Percentiles rank a stretch among this genome's conserved stretches.
Conservation (phyloP, 1,284 basidiomycete genomes). For the Boletellus deceptivus region DNA sequence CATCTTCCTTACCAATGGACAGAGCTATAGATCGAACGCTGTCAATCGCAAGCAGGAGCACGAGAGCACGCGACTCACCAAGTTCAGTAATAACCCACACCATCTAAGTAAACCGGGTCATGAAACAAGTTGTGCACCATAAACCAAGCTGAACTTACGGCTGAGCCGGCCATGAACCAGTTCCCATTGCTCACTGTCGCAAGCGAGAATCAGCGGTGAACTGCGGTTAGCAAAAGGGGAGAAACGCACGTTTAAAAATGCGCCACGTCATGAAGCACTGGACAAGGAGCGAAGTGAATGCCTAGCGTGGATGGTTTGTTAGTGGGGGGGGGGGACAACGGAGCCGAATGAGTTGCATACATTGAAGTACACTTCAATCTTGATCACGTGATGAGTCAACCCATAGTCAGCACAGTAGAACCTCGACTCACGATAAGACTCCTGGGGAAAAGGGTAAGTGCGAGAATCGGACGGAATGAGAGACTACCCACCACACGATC, state of each 20-base stretch:
- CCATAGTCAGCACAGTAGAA: not conserved
- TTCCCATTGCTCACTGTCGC: slow-evolving; percentile 30
- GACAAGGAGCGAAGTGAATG: slow-evolving; percentile 36
- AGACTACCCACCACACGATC: slow-evolving; percentile 45
- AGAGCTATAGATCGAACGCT: slow-evolving; percentile 8
- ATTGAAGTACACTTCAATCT: slow-evolving; percentile 40
- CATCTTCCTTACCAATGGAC: slow-evolving; percentile 12
- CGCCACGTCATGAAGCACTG: slow-evolving; percentile 35
- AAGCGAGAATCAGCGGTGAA: not conserved
- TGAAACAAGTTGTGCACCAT: not conserved
- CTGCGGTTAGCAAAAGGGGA: not conserved
- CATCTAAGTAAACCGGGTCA: slow-evolving; percentile 9
- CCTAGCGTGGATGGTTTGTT: slow-evolving; percentile 11
- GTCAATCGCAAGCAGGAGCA: slow-evolving; percentile 2
- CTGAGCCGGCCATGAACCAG: not conserved
- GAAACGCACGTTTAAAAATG: slow-evolving; percentile 26
- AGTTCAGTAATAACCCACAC: slow-evolving; percentile 49
- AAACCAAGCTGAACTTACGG: slow-evolving; percentile 8
- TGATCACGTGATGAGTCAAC: slow-evolving; percentile 1
- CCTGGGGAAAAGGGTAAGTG: slow-evolving; percentile 31
- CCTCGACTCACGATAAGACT: slow-evolving; percentile 42
- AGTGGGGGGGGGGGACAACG: not conserved
- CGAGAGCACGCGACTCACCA: slow-evolving; percentile 34
- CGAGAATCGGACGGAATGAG: not conserved
- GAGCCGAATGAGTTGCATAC: slow-evolving; percentile 6